phyloP scores from a whole-genome alignment of 805 yeast species.

The Ogataea dorogensis region DNA sequence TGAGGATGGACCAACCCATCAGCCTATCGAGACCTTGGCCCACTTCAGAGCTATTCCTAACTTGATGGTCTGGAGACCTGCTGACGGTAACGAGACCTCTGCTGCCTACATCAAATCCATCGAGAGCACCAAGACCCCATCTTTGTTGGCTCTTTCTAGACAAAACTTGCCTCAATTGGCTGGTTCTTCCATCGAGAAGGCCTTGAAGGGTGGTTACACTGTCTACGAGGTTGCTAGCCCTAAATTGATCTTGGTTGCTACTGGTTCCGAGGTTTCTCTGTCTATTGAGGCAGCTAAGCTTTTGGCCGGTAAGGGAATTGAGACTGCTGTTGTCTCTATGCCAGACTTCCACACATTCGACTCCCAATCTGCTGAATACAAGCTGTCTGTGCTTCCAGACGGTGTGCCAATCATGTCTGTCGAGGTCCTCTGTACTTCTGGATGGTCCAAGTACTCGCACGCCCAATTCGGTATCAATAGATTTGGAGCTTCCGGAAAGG shows the following conservation, averaged over 20 bases:
- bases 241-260: conserved; percentile 76
- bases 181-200: conserved; percentile 89
- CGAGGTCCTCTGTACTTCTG: conserved; percentile 87
- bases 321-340: conserved; percentile 82
- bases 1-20: conserved; percentile 94
- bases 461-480: conserved; percentile 93
- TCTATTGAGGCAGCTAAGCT: conserved; percentile 79
- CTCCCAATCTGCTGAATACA: conserved; percentile 76
- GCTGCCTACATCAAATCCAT: conserved; percentile 76
- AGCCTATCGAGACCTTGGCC: conserved; percentile 86
- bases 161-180: conserved; percentile 90
- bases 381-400: conserved; percentile 86
- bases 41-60: conserved; percentile 85
- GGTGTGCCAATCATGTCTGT: conserved; percentile 90
- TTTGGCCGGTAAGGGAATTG: conserved; percentile 61
- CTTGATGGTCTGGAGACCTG: conserved; percentile 86
- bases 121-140: conserved; percentile 62
- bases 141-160: conserved; percentile 76
- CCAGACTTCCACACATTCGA: conserved; percentile 94
- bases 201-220: conserved; percentile 92
- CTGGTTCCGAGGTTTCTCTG: conserved; percentile 92
- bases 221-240: conserved; percentile 56
- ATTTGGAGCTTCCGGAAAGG: conserved; percentile 97
- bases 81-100: conserved; percentile 86
- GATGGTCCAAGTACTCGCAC: conserved; percentile 95